These are phyloP conservation scores for Stereum hirsutum DNA, from an alignment of 1,284 basidiomycete genomes.

Conservation along the genomic window DNA sequence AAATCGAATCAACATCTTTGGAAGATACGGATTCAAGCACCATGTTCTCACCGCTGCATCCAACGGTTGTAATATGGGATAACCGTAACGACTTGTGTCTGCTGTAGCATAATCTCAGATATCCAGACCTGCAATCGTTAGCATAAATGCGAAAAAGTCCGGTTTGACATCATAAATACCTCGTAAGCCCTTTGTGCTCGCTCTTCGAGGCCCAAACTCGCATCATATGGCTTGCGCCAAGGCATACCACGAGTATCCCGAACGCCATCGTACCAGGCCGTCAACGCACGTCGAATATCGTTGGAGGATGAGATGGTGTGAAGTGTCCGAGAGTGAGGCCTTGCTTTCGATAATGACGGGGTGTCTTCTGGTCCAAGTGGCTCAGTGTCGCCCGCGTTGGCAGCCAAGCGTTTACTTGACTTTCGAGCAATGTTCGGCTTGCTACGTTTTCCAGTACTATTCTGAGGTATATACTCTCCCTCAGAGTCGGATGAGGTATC, in stretches of 20 bases:
- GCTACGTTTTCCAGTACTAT: no score
- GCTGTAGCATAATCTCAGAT: conserved; percentile 95
- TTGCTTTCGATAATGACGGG: no score
- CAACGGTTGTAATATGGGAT: conserved; percentile 85
- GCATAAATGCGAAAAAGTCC: background rate
- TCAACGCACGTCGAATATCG: conserved; percentile 35
- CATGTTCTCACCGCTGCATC: conserved; percentile 72
- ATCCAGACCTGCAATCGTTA: conserved; percentile 62
- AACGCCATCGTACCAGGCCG: conserved; percentile 63
- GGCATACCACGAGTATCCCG: conserved; percentile 71
- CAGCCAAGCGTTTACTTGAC: no score
- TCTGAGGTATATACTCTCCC: no score
- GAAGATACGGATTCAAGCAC: no score
- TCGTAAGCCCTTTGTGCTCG: conserved; percentile 74
- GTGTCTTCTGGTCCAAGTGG: no score
- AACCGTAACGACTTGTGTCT: conserved; percentile 87
- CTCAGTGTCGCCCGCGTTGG: no score
- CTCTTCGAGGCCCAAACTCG: conserved; percentile 36
- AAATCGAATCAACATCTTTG: no score
- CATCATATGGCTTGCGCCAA: conserved; percentile 70
- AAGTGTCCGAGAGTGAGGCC: conserved; percentile 21
- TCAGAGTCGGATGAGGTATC: no score
- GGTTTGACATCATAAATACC: conserved; percentile 27
- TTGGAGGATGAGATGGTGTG: conserved; percentile 27
- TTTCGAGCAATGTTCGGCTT: no score